Evolutionary conservation across 2,329 filamentous ascomycete species (phyloP).

Genomic region (Sporothrix mexicana): DNA sequence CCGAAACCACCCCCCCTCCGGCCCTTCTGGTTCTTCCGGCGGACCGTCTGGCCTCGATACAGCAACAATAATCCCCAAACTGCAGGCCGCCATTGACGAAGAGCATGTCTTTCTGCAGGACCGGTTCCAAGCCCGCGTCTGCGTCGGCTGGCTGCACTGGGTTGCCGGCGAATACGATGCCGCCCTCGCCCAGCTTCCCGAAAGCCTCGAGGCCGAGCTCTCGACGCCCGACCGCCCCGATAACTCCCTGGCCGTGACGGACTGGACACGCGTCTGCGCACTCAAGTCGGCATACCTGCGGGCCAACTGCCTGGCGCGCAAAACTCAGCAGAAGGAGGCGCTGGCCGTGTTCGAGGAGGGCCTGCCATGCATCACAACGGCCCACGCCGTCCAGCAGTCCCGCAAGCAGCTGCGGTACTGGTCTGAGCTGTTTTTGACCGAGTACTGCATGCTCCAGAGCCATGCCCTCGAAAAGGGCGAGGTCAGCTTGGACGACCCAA

Average conservation of each 20-base stretch:
- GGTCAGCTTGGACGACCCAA: constrained; percentile 57
- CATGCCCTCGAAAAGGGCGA: constrained; percentile 60
- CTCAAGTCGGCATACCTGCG: constrained; percentile 80
- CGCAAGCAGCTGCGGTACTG: constrained; percentile 74
- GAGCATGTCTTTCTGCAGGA: constrained; percentile 62
- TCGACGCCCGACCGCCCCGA: constrained; percentile 55
- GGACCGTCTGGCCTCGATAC: constrained; percentile 51
- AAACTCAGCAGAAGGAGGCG: constrained; percentile 61
- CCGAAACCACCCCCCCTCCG: constrained; percentile 49
- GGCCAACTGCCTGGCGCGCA: constrained; percentile 65
- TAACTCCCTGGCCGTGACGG: constrained; percentile 58
- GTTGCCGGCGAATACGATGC: constrained; percentile 70
- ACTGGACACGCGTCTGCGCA: constrained; percentile 83
- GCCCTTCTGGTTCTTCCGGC: constrained; percentile 45
- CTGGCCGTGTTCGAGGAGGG: constrained; percentile 70
- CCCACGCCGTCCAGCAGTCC: constrained; percentile 58
- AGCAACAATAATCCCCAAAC: constrained; percentile 54
- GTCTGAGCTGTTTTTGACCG: constrained; percentile 78
- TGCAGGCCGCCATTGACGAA: constrained; percentile 63
- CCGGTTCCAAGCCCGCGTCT: constrained; percentile 79
- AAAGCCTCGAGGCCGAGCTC: constrained; percentile 60
- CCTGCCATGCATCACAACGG: constrained; percentile 64
- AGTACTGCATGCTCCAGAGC: constrained; percentile 73
- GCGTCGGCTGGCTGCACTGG: constrained; percentile 86
- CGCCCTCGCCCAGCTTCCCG: constrained; percentile 67